phyloP scores from a whole-genome alignment of 768 basidiomycete species.

The Boletus rubropictus region DNA sequence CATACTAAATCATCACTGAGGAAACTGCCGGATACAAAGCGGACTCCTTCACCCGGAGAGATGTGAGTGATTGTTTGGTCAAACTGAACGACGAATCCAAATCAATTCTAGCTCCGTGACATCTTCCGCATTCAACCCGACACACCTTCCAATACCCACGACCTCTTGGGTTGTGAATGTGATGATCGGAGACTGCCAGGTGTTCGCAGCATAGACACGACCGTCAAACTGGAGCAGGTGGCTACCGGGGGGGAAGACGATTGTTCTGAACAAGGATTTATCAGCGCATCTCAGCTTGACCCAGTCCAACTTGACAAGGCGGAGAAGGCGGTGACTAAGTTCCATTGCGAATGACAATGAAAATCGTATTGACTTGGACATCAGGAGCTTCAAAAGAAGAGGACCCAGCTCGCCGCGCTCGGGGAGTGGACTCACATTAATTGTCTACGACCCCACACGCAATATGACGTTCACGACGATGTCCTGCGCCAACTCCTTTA shows the following conservation, averaged over 20 bases:
- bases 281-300: conserved; percentile 60
- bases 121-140: conserved; percentile 83
- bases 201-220: neutral
- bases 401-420: conserved; percentile 61
- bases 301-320: conserved; percentile 38
- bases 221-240: conserved; percentile 20
- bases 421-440: conserved; percentile 84
- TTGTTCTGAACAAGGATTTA: conserved; percentile 44
- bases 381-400: conserved; percentile 66
- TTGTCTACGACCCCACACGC: conserved; percentile 46
- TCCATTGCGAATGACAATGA: neutral
- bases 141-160: conserved; percentile 88
- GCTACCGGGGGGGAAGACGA: conserved; percentile 27
- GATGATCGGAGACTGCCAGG: conserved; percentile 25
- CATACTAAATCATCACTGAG: conserved; percentile 22
- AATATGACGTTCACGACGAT: conserved; percentile 56
- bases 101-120: conserved; percentile 63
- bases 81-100: conserved; percentile 3
- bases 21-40: conserved; percentile 55
- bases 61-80: conserved; percentile 44
- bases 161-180: conserved; percentile 79
- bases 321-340: conserved; percentile 47
- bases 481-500: conserved; percentile 49
- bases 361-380: conserved; percentile 1
- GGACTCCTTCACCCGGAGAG: conserved; percentile 82